Evolutionary conservation across 2,329 filamentous ascomycete genomes (phyloP), one percentile per base, ranked within the genome.

Genomic region (Xylariaceae sp.): DNA sequence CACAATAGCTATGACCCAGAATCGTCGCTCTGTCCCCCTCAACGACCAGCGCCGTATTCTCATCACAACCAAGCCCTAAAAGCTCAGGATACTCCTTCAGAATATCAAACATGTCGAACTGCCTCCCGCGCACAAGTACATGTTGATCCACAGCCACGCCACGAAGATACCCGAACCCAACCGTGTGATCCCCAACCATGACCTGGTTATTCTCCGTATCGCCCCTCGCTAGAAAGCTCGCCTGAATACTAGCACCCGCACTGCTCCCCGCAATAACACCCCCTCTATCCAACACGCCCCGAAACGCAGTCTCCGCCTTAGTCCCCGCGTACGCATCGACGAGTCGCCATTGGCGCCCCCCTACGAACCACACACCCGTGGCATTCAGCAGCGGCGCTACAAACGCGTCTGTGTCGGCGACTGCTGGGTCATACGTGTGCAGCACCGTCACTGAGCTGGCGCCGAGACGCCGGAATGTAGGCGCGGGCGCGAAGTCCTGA

Each of bases 61-160:
- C 64, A 43, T 67, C 64, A 33, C 64, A 60, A 0, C 61, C 59
- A 33, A 67, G 57, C 5, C 63, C 64, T 9, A 67, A 52, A 10
- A 66, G 52, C 52, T 66, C 62, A 1, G 65, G 64, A 32, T 58
- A 47, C 9, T 59, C 59, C 46, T 59, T 60, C 12, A 66, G 57
- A 41, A 66, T 62, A n/a, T 66, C 62, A 35, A 66, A 66, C 62
- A 67, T 62, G 48, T 67, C 65, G 53, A 66, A 66, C 36, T 61
- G 56, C 11, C 65, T 60, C 35, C 58, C 59, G 27, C 65, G 57
- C 35, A 62, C 65, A 5, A 67, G 59, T 12, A 66, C 61, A 45
- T 67, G 65, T 49, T 67, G 65, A 45, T 67, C 64, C 45, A 66
- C 58, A 10, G 65, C 65, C 1, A 58, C 58, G 43, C 61, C 47